Evolutionary conservation across 2,329 filamentous ascomycete species (phyloP).

Genomic region (Ophiostoma sp.): DNA sequence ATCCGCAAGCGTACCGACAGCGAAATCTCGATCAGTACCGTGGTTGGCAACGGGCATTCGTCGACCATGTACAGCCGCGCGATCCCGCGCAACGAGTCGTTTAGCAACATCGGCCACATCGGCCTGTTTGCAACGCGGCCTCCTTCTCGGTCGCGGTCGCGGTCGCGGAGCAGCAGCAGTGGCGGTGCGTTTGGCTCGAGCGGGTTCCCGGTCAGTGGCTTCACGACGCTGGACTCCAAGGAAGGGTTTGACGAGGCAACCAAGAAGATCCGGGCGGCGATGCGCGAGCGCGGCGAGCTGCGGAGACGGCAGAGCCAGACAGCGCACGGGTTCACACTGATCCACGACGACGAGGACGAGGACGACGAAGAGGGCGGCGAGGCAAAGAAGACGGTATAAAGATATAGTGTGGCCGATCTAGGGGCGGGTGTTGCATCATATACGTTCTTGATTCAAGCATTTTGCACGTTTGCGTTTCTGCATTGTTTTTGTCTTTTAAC

Average conservation of each 20-base stretch:
- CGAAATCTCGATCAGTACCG: slow-evolving; percentile 37
- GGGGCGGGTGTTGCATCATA: neutral
- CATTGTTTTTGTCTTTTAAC: neutral
- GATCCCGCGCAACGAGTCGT: slow-evolving; percentile 82
- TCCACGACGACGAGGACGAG: slow-evolving; percentile 24
- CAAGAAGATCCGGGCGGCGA: slow-evolving; percentile 75
- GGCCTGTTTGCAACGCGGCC: slow-evolving; percentile 87
- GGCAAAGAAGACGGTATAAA: slow-evolving; percentile 21
- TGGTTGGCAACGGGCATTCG: slow-evolving; percentile 27
- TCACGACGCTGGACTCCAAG: slow-evolving; percentile 61
- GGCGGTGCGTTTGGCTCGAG: slow-evolving; percentile 56
- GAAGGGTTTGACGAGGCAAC: slow-evolving; percentile 77
- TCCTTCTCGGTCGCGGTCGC: slow-evolving; percentile 67
- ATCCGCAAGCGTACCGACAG: slow-evolving; percentile 41
- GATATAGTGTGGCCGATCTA: neutral
- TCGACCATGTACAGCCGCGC: slow-evolving; percentile 51
- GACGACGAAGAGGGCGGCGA: slow-evolving; percentile 25
- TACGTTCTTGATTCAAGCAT: neutral
- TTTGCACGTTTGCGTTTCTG: neutral
- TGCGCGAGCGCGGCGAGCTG: slow-evolving; percentile 67
- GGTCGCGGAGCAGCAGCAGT: slow-evolving; percentile 67
- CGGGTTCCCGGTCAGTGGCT: slow-evolving; percentile 61
- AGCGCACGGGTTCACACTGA: slow-evolving; percentile 23
- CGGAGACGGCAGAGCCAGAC: slow-evolving; percentile 48
- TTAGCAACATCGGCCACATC: slow-evolving; percentile 80